A percentile compares a stretch with the other conserved stretches of the same genome.
Conservation (phyloP, 768 basidiomycete species). For the Gloeostereum incarnatum region DNA sequence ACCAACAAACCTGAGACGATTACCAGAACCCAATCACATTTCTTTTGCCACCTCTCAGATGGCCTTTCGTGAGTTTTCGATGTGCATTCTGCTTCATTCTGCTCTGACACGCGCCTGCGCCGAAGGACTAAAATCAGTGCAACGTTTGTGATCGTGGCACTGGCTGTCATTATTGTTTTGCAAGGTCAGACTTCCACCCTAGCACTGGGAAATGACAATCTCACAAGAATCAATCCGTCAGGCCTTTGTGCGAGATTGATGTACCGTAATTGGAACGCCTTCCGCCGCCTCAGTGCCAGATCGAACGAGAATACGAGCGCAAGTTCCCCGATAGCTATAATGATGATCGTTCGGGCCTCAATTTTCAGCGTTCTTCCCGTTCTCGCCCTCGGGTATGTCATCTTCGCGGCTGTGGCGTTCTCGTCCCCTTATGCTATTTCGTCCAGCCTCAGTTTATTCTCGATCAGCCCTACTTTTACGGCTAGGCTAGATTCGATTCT, state of each 20-base stretch:
- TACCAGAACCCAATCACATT: too few species aligned
- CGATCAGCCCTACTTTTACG: too few species aligned
- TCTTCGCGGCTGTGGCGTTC: too few species aligned
- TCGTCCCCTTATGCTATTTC: too few species aligned
- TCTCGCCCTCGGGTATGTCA: slow-evolving; percentile 6
- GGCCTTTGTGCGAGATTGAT: neutral
- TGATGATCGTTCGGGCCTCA: neutral
- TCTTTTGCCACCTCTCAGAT: too few species aligned
- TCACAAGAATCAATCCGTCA: neutral
- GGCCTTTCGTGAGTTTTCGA: too few species aligned
- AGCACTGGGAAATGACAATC: neutral
- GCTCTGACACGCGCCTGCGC: too few species aligned
- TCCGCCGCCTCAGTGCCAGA: neutral
- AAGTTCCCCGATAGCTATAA: neutral
- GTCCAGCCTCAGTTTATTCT: too few species aligned
- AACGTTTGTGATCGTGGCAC: neutral
- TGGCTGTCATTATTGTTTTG: neutral
- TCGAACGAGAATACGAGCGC: too few species aligned
- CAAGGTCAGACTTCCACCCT: neutral
- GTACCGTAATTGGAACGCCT: neutral
- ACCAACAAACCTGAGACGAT: too few species aligned
- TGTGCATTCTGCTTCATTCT: too few species aligned
- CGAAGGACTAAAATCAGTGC: neutral
- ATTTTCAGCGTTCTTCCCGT: neutral
- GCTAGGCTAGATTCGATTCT: too few species aligned